Evolutionary conservation across 768 basidiomycete genomes (phyloP).

Genomic region (Boletales sp.): DNA sequence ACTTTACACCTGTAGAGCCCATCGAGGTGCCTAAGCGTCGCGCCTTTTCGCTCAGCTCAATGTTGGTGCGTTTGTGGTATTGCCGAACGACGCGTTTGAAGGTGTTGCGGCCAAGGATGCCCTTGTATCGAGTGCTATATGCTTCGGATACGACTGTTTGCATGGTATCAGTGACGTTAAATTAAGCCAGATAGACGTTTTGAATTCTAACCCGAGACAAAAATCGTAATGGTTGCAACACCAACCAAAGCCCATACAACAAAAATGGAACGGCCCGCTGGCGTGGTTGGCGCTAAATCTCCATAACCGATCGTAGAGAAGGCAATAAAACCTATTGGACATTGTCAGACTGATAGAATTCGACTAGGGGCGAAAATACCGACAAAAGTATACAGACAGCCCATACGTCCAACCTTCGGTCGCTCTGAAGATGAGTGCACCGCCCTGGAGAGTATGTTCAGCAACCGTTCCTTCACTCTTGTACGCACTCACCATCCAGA

Average conservation of each 20-base stretch:
- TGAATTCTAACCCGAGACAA: conserved; percentile 57
- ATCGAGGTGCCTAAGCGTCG: conserved; percentile 4
- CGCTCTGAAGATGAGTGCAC: conserved; percentile 61
- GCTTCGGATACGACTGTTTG: conserved; percentile 59
- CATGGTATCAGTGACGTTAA: not conserved
- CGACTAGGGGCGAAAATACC: conserved; percentile 15
- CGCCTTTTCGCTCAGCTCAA: conserved; percentile 12
- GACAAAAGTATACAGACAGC: conserved; percentile 69
- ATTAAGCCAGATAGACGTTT: not conserved
- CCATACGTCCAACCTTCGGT: conserved; percentile 72
- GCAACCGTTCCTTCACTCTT: not conserved
- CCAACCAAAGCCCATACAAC: conserved; percentile 77
- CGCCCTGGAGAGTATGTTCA: conserved; percentile 40
- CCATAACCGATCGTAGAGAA: conserved; percentile 77
- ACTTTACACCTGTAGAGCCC: not conserved
- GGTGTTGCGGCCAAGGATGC: conserved; percentile 42
- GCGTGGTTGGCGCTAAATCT: conserved; percentile 57
- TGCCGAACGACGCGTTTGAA: conserved; percentile 45
- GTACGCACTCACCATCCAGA: conserved; percentile 61
- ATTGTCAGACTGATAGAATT: not conserved
- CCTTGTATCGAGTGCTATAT: conserved; percentile 62
- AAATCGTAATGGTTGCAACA: conserved; percentile 70
- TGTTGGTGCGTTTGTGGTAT: conserved; percentile 35
- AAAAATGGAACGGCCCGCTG: conserved; percentile 73
- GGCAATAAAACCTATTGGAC: conserved; percentile 54